Evolutionary conservation across 176 grass and related monocot genomes (phyloP).

Genomic region (Tillandsia fasciculata): DNA sequence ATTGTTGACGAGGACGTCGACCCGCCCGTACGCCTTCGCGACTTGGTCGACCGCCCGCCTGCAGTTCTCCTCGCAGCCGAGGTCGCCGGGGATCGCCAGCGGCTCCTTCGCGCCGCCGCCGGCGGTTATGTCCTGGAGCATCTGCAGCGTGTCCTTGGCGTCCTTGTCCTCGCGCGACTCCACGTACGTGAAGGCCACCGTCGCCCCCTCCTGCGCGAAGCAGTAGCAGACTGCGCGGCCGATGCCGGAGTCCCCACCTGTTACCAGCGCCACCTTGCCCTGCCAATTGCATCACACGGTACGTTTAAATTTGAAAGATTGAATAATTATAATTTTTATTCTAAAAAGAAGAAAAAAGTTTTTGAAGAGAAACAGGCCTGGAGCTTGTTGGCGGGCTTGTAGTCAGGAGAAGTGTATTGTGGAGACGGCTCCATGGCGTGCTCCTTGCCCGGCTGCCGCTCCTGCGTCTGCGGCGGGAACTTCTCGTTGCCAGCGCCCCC

Average conservation of each 20-base stretch:
- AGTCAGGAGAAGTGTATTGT: conserved; percentile 28
- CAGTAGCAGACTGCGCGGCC: conserved; percentile 70
- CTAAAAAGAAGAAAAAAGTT: no score
- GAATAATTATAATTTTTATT: no score
- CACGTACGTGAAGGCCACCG: conserved; percentile 68
- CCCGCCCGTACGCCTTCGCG: conserved; percentile 19
- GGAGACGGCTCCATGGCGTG: conserved; percentile 61
- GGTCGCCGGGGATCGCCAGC: conserved; percentile 43
- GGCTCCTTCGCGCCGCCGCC: conserved; percentile 30
- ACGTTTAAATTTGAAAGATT: no score
- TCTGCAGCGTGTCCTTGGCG: conserved; percentile 44
- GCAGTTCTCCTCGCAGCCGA: conserved; percentile 72
- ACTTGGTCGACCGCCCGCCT: conserved; percentile 49
- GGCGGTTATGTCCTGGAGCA: conserved; percentile 34
- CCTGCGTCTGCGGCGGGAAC: conserved; percentile 56
- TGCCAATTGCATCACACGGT: conserved; percentile 4
- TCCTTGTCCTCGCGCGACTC: conserved; percentile 55
- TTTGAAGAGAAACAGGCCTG: background rate
- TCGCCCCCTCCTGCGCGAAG: conserved; percentile 65
- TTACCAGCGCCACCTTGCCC: conserved; percentile 72
- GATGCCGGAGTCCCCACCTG: conserved; percentile 86
- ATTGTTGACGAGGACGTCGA: conserved; percentile 82
- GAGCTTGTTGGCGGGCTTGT: conserved; percentile 61
- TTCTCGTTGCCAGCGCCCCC: conserved; percentile 12
- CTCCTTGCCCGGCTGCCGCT: conserved; percentile 50